Evolutionary conservation across 2,329 filamentous ascomycete genomes (phyloP).

Genomic region (Phoma herbarum): DNA sequence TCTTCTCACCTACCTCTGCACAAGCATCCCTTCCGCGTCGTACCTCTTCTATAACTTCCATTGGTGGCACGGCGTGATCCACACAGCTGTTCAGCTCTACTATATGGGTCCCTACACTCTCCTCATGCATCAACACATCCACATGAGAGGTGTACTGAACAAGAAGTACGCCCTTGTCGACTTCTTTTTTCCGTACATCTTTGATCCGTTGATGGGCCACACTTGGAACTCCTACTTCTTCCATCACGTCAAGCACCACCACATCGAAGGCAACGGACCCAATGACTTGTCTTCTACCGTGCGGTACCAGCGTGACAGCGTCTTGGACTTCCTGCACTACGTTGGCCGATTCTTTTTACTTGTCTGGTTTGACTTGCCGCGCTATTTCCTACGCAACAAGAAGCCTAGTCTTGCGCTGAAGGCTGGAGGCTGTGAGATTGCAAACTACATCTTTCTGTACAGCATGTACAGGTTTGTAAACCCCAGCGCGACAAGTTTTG

Average conservation of each 20-base stretch:
- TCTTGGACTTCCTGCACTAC: slow-evolving; percentile 74
- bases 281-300: slow-evolving; percentile 79
- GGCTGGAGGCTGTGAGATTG: slow-evolving; percentile 69
- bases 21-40: slow-evolving; percentile 73
- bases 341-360: slow-evolving; percentile 76
- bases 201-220: slow-evolving; percentile 80
- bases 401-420: slow-evolving; percentile 64
- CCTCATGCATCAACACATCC: slow-evolving; percentile 87
- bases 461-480: slow-evolving; percentile 59
- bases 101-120: slow-evolving; percentile 79
- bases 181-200: slow-evolving; percentile 73
- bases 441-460: slow-evolving; percentile 58
- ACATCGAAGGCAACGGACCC: slow-evolving; percentile 81
- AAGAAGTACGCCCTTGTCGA: slow-evolving; percentile 67
- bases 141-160: slow-evolving; percentile 73
- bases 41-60: slow-evolving; percentile 72
- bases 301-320: slow-evolving; percentile 75
- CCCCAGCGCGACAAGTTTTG: slow-evolving; percentile 67
- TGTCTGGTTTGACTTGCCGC: slow-evolving; percentile 77
- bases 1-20: slow-evolving; percentile 74
- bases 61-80: slow-evolving; percentile 73
- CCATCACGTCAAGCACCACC: slow-evolving; percentile 86
- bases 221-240: slow-evolving; percentile 88
- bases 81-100: slow-evolving; percentile 71
- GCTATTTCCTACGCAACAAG: slow-evolving; percentile 75